phyloP scores from a whole-genome alignment of 495 filamentous ascomycete species.

The Trichoderma parareesei region DNA sequence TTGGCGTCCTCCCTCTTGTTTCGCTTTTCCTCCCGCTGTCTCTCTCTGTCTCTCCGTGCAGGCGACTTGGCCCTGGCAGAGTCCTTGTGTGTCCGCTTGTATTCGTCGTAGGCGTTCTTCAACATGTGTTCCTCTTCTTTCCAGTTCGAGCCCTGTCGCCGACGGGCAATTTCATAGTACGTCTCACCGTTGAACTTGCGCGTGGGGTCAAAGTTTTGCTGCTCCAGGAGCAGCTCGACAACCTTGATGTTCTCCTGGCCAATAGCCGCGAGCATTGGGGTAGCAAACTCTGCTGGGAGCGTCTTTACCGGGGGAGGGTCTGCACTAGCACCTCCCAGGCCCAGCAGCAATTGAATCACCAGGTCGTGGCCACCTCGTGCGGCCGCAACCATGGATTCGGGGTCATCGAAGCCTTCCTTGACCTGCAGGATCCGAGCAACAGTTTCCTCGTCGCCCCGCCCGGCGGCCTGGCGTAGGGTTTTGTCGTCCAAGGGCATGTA shows the following conservation, averaged over 20 bases:
- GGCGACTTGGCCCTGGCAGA: conserved; percentile 44
- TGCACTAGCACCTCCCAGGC: conserved; percentile 67
- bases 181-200: conserved; percentile 59
- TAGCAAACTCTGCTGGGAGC: conserved; percentile 53
- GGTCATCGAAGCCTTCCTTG: conserved; percentile 58
- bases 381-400: conserved; percentile 78
- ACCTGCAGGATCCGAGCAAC: conserved; percentile 76
- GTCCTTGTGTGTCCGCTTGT: conserved; percentile 37
- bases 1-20: conserved; percentile 39
- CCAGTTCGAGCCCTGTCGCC: conserved; percentile 78
- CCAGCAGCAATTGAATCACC: conserved; percentile 76
- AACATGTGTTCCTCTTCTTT: conserved; percentile 79
- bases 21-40: conserved; percentile 46
- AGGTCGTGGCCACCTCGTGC: conserved; percentile 87
- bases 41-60: conserved; percentile 38
- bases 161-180: conserved; percentile 77
- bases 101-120: conserved; percentile 68
- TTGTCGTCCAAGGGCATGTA: conserved; percentile 53
- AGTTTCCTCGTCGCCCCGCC: conserved; percentile 71
- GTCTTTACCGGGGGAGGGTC: conserved; percentile 59
- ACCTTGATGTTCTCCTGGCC: conserved; percentile 81
- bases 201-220: conserved; percentile 71
- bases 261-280: conserved; percentile 90
- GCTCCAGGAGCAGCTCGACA: conserved; percentile 68
- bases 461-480: conserved; percentile 72